These are phyloP conservation scores for Colletotrichum truncatum DNA, from an alignment of 2,329 filamentous ascomycete genomes.

Conservation along the genomic window DNA sequence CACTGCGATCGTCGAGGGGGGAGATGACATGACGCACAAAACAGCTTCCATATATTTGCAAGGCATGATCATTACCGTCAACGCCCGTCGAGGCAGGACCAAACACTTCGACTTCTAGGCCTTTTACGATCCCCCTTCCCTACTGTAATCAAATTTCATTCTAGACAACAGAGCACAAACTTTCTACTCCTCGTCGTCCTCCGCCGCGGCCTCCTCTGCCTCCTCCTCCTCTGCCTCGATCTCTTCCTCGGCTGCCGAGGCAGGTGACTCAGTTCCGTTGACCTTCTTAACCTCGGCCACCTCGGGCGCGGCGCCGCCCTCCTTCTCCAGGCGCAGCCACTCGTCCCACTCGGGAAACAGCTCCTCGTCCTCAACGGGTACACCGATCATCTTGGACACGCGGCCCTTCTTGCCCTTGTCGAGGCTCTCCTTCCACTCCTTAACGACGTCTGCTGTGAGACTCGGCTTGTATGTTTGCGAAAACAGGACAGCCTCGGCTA, in stretches of 20 bases:
- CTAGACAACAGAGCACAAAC: background rate
- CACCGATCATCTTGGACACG: slow-evolving; percentile 83
- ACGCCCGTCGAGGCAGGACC: slow-evolving; percentile 31
- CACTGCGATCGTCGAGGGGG: slow-evolving; percentile 28
- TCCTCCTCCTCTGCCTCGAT: slow-evolving; percentile 37
- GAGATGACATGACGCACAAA: slow-evolving; percentile 23
- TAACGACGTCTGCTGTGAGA: slow-evolving; percentile 71
- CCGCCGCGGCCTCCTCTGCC: slow-evolving; percentile 33
- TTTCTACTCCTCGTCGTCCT: slow-evolving; percentile 33
- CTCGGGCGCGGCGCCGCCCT: slow-evolving; percentile 61
- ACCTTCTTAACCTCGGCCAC: slow-evolving; percentile 37
- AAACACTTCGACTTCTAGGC: slow-evolving; percentile 31
- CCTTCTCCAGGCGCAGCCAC: slow-evolving; percentile 82
- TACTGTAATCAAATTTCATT: slow-evolving; percentile 20
- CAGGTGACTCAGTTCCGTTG: slow-evolving; percentile 33
- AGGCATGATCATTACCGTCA: slow-evolving; percentile 34
- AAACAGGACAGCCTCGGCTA: slow-evolving; percentile 89
- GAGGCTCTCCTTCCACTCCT: slow-evolving; percentile 82
- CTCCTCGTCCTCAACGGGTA: slow-evolving; percentile 84
- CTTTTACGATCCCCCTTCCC: slow-evolving; percentile 30
- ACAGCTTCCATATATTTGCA: slow-evolving; percentile 32
- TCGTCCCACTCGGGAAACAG: slow-evolving; percentile 98
- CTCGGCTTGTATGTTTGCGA: slow-evolving; percentile 96
- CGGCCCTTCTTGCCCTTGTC: slow-evolving; percentile 88
- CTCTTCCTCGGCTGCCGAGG: slow-evolving; percentile 35